These are phyloP conservation scores for Lignosus rhinocerotis DNA, from an alignment of 1,284 basidiomycete species.

Conservation along the genomic window DNA sequence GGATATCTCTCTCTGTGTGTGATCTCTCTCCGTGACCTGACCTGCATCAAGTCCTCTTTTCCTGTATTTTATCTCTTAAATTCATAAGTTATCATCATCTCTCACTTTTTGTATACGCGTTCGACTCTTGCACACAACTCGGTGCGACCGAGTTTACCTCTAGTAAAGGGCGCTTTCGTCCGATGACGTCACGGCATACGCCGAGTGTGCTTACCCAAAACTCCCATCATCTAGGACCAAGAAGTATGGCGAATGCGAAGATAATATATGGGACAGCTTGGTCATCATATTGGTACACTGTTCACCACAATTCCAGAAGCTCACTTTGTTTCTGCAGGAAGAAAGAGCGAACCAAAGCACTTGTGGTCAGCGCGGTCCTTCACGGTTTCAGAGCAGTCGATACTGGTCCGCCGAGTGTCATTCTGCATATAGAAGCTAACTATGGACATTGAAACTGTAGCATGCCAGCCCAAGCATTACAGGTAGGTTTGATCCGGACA, in stretches of 20 bases:
- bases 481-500: slow-evolving; percentile 41
- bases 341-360: slow-evolving; percentile 64
- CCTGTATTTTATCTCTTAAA: background rate
- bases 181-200: slow-evolving; percentile 1
- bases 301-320: background rate
- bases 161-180: background rate
- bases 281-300: slow-evolving; percentile 36
- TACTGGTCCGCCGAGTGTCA: slow-evolving; percentile 50
- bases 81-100: background rate
- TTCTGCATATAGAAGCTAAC: background rate
- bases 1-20: background rate
- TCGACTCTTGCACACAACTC: background rate
- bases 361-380: slow-evolving; percentile 71
- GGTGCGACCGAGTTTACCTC: background rate
- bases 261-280: slow-evolving; percentile 75
- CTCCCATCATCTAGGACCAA: background rate
- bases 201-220: background rate
- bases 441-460: slow-evolving; percentile 36
- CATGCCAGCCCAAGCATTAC: slow-evolving; percentile 79
- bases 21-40: background rate
- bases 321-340: slow-evolving; percentile 49
- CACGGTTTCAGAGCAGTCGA: slow-evolving; percentile 80
- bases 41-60: background rate
- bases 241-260: slow-evolving; percentile 33
- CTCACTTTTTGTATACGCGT: background rate